phyloP scores from a whole-genome alignment of 163 green algal species.

The Trebouxia gelatinosa region DNA sequence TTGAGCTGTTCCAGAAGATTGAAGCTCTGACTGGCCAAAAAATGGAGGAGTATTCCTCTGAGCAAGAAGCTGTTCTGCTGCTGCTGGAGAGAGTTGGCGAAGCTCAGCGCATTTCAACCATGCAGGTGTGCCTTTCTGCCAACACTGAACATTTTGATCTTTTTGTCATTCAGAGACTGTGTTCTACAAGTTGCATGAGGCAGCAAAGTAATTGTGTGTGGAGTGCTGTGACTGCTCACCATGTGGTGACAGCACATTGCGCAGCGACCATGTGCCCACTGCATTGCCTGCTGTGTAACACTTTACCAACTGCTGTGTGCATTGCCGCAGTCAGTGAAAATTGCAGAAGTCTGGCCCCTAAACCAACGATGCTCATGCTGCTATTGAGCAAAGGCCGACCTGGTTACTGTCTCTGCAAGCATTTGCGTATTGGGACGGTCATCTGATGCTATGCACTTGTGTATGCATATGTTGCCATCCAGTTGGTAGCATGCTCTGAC shows the following conservation, averaged over 20 bases:
- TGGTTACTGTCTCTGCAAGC: no score
- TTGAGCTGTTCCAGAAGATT: conserved; percentile 96
- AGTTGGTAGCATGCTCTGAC: no score
- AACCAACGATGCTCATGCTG: no score
- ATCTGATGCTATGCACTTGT: no score
- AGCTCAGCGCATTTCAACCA: conserved; percentile 84
- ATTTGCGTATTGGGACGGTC: no score
- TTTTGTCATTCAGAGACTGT: no score
- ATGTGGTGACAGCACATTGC: not conserved
- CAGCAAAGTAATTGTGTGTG: not conserved
- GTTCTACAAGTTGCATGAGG: not conserved
- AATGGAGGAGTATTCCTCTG: conserved; percentile 83
- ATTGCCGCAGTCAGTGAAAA: not conserved
- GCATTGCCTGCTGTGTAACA: not conserved
- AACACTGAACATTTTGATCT: not conserved
- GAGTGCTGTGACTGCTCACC: not conserved
- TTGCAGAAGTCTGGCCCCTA: no score
- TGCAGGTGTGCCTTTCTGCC: conserved; percentile 61
- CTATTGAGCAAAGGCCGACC: no score
- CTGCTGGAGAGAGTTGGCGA: conserved; percentile 87
- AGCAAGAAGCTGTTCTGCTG: conserved; percentile 90
- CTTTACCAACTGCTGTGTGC: not conserved
- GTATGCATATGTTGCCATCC: no score
- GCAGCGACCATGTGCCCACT: not conserved
- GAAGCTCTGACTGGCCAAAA: conserved; percentile 85